Evolutionary conservation across 805 yeast species (phyloP), one percentile per base, ranked within the genome.

Genomic region (Jamesozyma gamospora): DNA sequence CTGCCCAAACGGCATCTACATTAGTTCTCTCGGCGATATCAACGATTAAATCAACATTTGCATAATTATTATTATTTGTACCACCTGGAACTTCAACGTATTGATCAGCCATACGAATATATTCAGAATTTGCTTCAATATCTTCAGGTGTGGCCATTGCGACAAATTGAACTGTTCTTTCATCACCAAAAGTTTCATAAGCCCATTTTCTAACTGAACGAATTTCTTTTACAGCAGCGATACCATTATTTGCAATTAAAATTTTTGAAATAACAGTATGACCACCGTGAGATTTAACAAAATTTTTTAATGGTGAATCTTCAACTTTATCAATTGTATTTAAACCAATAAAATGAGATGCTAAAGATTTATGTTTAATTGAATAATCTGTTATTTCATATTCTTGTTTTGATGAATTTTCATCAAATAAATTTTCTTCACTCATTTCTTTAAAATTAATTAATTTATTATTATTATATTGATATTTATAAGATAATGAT

Each of bases 121-220:
- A 92, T 63, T 92, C 99, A 17, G 98, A 94, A 55, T 94, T 94
- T 46, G 96, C 95, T 52, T 75, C 87, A 51, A 92, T 68, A 69
- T 92, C 99, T 63, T 92, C 99, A n/a, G 98, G 98, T 16, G 99
- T 92, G 43, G 98, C 97, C 99, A 92, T 92, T 32, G 84, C 97
- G 28, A 90, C 92, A 60, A 92, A 94, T 53, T 84, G 85, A 49
- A 92, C 83, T 41, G 94, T 86, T 58, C 83, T 75, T 64, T 92
- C 97, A 58, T 94, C 80, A 47, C 95, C 95, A 67, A 92, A 92
- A n/a, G 96, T 87, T 63, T 92, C 97, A 65, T 92, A 92, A 19
- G 98, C 88, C 99, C 99, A 92, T 71, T 90, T 92, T 66, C 98
- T 78, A 33, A 92, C 88, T 9, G 95, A 85, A 55, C 99, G 75